phyloP scores from a whole-genome alignment of 495 filamentous ascomycete genomes.

The Neurospora sp. region DNA sequence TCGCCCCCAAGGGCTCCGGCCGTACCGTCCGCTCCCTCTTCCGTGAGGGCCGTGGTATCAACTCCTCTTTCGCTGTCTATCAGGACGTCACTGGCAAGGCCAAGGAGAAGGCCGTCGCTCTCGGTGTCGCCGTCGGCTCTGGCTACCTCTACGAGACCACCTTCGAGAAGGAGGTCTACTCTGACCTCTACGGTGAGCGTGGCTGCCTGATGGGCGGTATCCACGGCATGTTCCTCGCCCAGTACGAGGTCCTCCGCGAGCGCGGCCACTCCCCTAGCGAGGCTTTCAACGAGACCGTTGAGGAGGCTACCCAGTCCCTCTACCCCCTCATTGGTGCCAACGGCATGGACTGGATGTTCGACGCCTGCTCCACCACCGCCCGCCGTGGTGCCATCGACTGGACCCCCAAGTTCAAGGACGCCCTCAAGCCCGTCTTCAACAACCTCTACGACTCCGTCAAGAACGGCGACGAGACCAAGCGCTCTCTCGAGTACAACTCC shows the following conservation, averaged over 20 bases:
- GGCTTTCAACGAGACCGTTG: constrained; percentile 99
- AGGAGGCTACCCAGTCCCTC: constrained; percentile 95
- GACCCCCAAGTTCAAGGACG: constrained; percentile 89
- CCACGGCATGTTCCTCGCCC: constrained; percentile 99
- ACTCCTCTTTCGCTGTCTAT: constrained; percentile 96
- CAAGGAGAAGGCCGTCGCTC: constrained; percentile 93
- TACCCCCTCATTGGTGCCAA: constrained; percentile 94
- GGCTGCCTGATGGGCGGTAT: constrained; percentile 99
- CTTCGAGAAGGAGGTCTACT: constrained; percentile 99
- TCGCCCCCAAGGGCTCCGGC: constrained; percentile 97
- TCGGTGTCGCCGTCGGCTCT: constrained; percentile 90
- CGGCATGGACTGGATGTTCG: constrained; percentile 99
- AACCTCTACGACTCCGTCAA: constrained; percentile 85
- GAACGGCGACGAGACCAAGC: constrained; percentile 83
- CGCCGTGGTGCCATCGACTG: constrained; percentile 98
- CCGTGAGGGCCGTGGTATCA: constrained; percentile 97
- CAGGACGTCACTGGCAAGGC: constrained; percentile 97
- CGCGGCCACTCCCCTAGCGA: constrained; percentile 92
- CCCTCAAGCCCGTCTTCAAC: constrained; percentile 96
- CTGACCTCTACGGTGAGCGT: constrained; percentile 97
- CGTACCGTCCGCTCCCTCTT: constrained; percentile 97
- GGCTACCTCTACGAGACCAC: constrained; percentile 99
- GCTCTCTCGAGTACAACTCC: constrained; percentile 89
- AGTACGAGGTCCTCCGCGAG: constrained; percentile 99
- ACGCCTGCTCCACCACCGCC: constrained; percentile 96